Base-by-base conservation (phyloP, 2,329 filamentous ascomycete species). In the Monilinia fructicola region DNA sequence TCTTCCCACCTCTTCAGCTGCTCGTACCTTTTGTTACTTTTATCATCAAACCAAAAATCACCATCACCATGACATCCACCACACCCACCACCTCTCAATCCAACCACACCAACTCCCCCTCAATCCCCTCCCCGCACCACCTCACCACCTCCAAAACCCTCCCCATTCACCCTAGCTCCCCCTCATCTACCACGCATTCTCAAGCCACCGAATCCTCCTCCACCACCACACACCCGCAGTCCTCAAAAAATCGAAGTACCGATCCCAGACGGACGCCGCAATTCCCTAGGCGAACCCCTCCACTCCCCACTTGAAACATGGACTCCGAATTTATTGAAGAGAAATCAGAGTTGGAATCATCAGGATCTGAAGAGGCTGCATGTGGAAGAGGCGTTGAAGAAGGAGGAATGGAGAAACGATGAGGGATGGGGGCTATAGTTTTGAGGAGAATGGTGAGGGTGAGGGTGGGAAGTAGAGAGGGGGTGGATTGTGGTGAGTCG, bases 291-390 rank as follows among this genome's bases (percentile, higher is more conserved):
- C 10, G 73, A 74, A 35, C n/a, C 63, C 7, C 56, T 73, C 4
- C 40, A 54, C 0, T 69, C 66, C 53, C 71, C 74, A 6, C 67
- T 62, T 3, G 71, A 70, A 56, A 71, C 62, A 1, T 76, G 74
- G 74, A 69, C 67, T 40, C 74, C 74, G 1, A 69, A 67, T 50
- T 54, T 72, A 6, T 66, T 67, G 16, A 58, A 73, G 9, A 60
- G 50, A 46, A 46, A 48, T 18, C 71, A 74, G 66, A 75, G 73
- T 46, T 76, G 70, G 70, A 72, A 72, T 50, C 65, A 66, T 26
- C 71, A 76, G 68, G 74, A 75, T 63, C 42, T 70, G 18, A 76
- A 76, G 71, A 69, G 74, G 50, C 18, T 38, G 16, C 44, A 60
- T 38, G 28, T 60, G 7, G 58, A 60, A 38, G 28, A 23, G 58